Percentiles rank a stretch among this genome's conserved stretches.
Evolutionary conservation across 2,329 filamentous ascomycete genomes (phyloP).

Genomic region (Elsinoe necatrix): DNA sequence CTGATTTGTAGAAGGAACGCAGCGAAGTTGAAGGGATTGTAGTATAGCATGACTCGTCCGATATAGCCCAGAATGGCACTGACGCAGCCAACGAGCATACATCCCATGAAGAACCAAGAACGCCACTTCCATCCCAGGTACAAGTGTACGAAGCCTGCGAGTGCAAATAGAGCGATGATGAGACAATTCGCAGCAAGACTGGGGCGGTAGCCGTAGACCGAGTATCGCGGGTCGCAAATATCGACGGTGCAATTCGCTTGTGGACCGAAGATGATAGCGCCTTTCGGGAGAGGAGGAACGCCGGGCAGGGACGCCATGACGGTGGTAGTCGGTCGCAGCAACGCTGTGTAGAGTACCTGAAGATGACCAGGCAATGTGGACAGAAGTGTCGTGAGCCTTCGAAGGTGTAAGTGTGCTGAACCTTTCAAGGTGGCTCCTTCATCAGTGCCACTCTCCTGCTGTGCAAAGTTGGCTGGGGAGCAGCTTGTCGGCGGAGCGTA

Average conservation of each 20-base stretch:
- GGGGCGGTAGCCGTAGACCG: conserved; percentile 30
- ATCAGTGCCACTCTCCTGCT: no score
- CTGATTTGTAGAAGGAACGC: conserved; percentile 37
- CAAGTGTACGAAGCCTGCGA: conserved; percentile 27
- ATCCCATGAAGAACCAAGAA: conserved; percentile 33
- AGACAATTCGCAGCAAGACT: conserved; percentile 32
- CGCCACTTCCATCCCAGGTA: conserved; percentile 29
- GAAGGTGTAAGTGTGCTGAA: no score
- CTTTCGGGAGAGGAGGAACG: background rate
- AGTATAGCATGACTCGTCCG: conserved; percentile 34
- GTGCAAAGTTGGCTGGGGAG: no score
- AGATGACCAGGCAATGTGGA: no score
- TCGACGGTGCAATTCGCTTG: conserved; percentile 22
- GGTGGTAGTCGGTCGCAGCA: background rate
- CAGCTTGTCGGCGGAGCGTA: no score
- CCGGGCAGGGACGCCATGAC: background rate
- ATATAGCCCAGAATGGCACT: conserved; percentile 38
- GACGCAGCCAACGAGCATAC: conserved; percentile 35
- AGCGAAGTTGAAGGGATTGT: conserved; percentile 36
- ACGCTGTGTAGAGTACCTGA: no score
- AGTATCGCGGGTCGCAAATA: conserved; percentile 22
- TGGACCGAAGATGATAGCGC: background rate
- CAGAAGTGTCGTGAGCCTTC: no score
- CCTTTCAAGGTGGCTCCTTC: no score
- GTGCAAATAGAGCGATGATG: conserved; percentile 32